Evolutionary conservation across 352 stramenopile species (phyloP).

Genomic region (Phytophthora chlamydospora): DNA sequence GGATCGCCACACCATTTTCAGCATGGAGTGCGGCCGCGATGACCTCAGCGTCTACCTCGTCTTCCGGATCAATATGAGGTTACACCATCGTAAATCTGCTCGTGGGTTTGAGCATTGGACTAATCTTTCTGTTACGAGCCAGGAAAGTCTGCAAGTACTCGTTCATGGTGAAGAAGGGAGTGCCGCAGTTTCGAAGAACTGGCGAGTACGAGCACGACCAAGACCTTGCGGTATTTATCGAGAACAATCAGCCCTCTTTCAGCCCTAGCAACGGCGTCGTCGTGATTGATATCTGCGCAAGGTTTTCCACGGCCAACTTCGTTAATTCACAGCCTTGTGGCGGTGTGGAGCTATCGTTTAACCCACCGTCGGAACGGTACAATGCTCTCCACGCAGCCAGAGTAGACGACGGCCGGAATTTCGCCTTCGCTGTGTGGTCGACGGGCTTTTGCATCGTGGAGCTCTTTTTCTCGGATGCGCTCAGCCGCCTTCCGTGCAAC

Average conservation of each 20-base stretch:
- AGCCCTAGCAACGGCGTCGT: constrained; percentile 19
- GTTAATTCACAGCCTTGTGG: neutral
- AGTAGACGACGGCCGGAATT: constrained; percentile 21
- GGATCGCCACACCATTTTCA: constrained; percentile 30
- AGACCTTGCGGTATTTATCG: constrained; percentile 37
- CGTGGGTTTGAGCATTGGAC: neutral
- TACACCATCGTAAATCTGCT: neutral
- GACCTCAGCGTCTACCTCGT: constrained; percentile 42
- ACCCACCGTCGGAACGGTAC: constrained; percentile 38
- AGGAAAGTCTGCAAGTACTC: constrained; percentile 43
- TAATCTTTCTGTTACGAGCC: neutral
- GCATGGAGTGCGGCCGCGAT: constrained; percentile 32
- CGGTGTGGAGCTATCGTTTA: constrained; percentile 25
- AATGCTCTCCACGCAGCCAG: constrained; percentile 34
- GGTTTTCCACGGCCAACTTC: constrained; percentile 27
- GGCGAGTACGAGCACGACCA: constrained; percentile 35
- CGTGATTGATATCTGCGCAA: constrained; percentile 39
- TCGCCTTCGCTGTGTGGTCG: constrained; percentile 45
- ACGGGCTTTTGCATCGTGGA: constrained; percentile 49
- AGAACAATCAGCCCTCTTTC: constrained; percentile 4
- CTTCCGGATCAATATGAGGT: constrained; percentile 41
- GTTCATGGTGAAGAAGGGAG: constrained; percentile 34
- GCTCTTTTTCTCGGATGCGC: constrained; percentile 32
- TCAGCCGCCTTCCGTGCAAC: constrained; percentile 30
- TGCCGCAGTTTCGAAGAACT: constrained; percentile 31